These are phyloP conservation scores for Fusarium pseudoanthophilum DNA, from an alignment of 2,329 filamentous ascomycete species.

Conservation along the genomic window DNA sequence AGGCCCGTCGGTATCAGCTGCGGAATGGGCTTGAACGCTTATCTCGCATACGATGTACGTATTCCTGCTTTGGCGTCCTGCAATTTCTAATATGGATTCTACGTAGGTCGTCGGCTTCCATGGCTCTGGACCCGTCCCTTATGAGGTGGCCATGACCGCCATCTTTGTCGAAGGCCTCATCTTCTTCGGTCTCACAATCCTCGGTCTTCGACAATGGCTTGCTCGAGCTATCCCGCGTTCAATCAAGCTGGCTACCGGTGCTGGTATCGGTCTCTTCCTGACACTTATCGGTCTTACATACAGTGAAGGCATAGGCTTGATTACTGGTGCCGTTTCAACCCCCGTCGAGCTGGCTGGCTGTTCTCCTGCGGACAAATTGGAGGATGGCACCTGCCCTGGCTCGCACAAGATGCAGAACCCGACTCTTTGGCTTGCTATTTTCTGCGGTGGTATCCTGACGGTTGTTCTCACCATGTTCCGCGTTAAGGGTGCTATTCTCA, in stretches of 20 bases:
- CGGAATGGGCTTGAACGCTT: not conserved
- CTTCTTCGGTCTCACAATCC: not conserved
- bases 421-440: not conserved
- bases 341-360: not conserved
- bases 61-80: too few relatives aligned
- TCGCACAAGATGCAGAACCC: not conserved
- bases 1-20: not conserved
- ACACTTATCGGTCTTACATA: not conserved
- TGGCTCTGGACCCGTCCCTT: not conserved
- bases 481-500: not conserved
- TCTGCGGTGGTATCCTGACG: not conserved
- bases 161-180: not conserved
- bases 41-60: not conserved
- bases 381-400: not conserved
- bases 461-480: not conserved
- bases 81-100: not conserved
- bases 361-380: not conserved
- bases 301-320: not conserved
- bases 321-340: not conserved
- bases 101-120: not conserved
- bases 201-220: not conserved
- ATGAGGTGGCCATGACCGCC: not conserved
- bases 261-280: not conserved
- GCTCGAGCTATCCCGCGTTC: not conserved
- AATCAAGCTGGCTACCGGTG: not conserved